Percentiles rank a stretch among this genome's conserved stretches.
These are phyloP conservation scores for Puccinia novopanici DNA, from an alignment of 1,284 basidiomycete species.

Conservation along the genomic window DNA sequence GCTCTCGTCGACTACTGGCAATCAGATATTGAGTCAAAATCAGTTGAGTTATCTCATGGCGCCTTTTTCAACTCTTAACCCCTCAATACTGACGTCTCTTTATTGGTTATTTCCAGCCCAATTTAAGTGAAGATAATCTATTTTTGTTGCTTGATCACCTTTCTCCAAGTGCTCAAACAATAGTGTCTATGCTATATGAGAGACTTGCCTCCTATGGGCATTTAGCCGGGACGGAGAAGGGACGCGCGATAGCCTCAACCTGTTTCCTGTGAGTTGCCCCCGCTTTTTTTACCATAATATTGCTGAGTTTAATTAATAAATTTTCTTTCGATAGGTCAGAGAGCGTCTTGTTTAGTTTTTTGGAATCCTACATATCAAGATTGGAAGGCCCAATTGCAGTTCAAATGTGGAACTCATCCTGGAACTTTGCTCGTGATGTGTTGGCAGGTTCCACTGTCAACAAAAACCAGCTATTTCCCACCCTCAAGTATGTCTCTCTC, in stretches of 20 bases:
- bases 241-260: constrained; percentile 39
- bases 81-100: constrained; percentile 21
- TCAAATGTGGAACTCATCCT: constrained; percentile 83
- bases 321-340: constrained; percentile 65
- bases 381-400: constrained; percentile 84
- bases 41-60: background rate
- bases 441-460: constrained; percentile 67
- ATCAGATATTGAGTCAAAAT: constrained; percentile 50
- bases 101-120: constrained; percentile 44
- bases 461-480: constrained; percentile 72
- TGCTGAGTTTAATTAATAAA: constrained; percentile 28
- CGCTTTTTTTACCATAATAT: constrained; percentile 17
- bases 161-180: constrained; percentile 79
- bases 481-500: constrained; percentile 66
- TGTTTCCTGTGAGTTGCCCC: constrained; percentile 40
- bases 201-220: constrained; percentile 64
- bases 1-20: constrained; percentile 76
- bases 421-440: constrained; percentile 78
- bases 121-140: constrained; percentile 60
- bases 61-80: background rate
- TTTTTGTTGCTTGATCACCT: constrained; percentile 83
- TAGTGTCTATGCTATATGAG: constrained; percentile 87
- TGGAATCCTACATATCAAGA: constrained; percentile 80
- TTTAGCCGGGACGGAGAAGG: constrained; percentile 51
- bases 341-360: constrained; percentile 72